A percentile compares a stretch with the other conserved stretches of the same genome.
Evolutionary conservation across 805 yeast species (phyloP).

Genomic region (Ascoidea rubescens): DNA sequence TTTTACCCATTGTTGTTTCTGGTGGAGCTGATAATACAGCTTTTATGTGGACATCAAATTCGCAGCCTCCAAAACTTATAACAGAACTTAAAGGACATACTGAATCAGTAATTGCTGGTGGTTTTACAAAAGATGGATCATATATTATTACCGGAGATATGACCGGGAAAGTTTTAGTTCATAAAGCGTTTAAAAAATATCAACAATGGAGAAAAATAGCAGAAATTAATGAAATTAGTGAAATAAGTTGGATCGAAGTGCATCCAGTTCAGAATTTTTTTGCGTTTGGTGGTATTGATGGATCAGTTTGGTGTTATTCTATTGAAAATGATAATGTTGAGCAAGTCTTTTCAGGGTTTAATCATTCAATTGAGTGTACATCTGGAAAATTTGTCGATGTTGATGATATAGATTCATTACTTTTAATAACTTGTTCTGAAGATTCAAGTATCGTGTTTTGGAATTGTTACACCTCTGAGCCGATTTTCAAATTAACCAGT

Average conservation of each 20-base stretch:
- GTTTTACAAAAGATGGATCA: slow-evolving; percentile 72
- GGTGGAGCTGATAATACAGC: slow-evolving; percentile 95
- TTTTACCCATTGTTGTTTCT: slow-evolving; percentile 66
- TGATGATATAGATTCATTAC: slow-evolving; percentile 32
- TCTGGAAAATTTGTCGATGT: slow-evolving; percentile 58
- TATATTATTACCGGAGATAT: slow-evolving; percentile 84
- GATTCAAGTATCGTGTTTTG: slow-evolving; percentile 81
- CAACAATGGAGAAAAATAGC: slow-evolving; percentile 67
- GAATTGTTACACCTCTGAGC: slow-evolving; percentile 73
- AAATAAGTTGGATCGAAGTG: slow-evolving; percentile 66
- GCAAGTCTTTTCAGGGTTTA: slow-evolving; percentile 65
- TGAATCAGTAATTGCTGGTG: slow-evolving; percentile 79
- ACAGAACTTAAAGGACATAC: slow-evolving; percentile 68
- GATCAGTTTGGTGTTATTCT: slow-evolving; percentile 89
- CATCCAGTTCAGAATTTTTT: slow-evolving; percentile 74
- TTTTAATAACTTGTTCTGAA: slow-evolving; percentile 64
- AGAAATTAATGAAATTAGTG: slow-evolving; percentile 78
- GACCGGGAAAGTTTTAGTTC: slow-evolving; percentile 75
- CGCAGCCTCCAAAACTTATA: slow-evolving; percentile 70
- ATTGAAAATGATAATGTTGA: slow-evolving; percentile 41
- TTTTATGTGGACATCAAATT: slow-evolving; percentile 84
- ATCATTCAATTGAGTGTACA: slow-evolving; percentile 72
- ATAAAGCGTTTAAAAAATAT: slow-evolving; percentile 60
- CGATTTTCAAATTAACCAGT: slow-evolving; percentile 51
- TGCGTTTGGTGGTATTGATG: slow-evolving; percentile 88